A percentile compares a stretch with the other conserved stretches of the same genome.
Evolutionary conservation across 139 green algal species (phyloP).

Genomic region (Coccomyxa sp.): DNA sequence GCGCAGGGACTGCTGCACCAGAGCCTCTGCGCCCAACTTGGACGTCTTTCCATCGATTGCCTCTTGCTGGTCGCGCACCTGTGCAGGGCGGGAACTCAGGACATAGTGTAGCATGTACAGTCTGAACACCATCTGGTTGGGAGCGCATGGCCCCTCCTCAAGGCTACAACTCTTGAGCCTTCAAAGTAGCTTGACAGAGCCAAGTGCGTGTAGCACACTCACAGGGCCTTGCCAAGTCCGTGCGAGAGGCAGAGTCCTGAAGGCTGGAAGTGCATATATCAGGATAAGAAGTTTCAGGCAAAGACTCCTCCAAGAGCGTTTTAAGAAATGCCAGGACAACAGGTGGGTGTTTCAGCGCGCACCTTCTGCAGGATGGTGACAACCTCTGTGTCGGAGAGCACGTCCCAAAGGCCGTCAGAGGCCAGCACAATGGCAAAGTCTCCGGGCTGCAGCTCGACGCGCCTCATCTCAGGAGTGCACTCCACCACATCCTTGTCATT

Average conservation of each 20-base stretch:
- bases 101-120: neutral
- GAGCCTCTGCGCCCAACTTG: neutral
- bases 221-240: neutral
- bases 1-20: neutral
- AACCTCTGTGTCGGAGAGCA: neutral
- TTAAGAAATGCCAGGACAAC: neutral
- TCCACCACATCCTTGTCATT: neutral
- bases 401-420: neutral
- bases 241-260: neutral
- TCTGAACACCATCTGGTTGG: neutral
- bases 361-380: neutral
- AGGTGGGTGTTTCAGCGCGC: neutral
- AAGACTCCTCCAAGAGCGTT: neutral
- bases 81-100: neutral
- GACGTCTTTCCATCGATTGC: neutral
- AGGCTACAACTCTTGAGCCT: neutral
- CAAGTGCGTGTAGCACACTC: neutral
- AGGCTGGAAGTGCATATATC: no score
- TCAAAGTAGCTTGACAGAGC: neutral
- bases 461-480: neutral
- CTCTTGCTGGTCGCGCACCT: neutral
- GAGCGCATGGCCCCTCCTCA: no score
- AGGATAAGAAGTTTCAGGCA: neutral
- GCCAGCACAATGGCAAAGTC: neutral
- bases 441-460: neutral